Percentiles rank a stretch among this genome's conserved stretches.
These are phyloP conservation scores for Elongisporangium anandrum DNA, from an alignment of 352 stramenopile genomes.

Conservation along the genomic window DNA sequence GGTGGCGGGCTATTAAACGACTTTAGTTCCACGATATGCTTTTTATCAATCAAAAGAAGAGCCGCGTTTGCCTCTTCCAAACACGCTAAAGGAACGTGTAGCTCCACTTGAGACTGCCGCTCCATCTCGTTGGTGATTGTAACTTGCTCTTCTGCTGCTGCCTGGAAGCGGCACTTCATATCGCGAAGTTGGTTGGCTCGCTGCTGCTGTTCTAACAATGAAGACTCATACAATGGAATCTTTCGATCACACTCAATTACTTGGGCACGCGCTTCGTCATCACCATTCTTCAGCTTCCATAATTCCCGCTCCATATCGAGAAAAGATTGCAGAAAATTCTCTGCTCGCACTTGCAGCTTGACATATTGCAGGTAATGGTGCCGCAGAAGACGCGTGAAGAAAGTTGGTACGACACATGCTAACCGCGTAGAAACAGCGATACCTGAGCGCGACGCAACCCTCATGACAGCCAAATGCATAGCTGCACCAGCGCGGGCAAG, in stretches of 20 bases:
- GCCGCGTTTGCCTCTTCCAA: constrained; percentile 66
- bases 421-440: constrained; percentile 7
- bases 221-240: constrained; percentile 18
- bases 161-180: constrained; percentile 61
- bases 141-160: constrained; percentile 56
- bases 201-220: constrained; percentile 31
- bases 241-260: constrained; percentile 18
- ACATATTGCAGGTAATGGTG: constrained; percentile 9
- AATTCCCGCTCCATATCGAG: constrained; percentile 28
- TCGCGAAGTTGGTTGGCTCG: constrained; percentile 39
- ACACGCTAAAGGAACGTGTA: constrained; percentile 52
- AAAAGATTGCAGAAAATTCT: constrained; percentile 23
- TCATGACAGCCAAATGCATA: constrained; percentile 12
- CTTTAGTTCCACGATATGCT: constrained; percentile 81
- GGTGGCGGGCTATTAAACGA: constrained; percentile 71
- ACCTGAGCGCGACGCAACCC: neutral
- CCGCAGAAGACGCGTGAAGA: constrained; percentile 17
- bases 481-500: constrained; percentile 15
- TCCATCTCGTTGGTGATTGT: constrained; percentile 64
- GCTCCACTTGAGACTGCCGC: constrained; percentile 38
- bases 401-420: constrained; percentile 4
- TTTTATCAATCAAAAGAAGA: constrained; percentile 58
- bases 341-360: constrained; percentile 6
- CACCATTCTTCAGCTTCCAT: constrained; percentile 29
- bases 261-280: constrained; percentile 13